These are phyloP conservation scores for Exophiala sp. DNA, from an alignment of 2,329 filamentous ascomycete species.

Conservation along the genomic window DNA sequence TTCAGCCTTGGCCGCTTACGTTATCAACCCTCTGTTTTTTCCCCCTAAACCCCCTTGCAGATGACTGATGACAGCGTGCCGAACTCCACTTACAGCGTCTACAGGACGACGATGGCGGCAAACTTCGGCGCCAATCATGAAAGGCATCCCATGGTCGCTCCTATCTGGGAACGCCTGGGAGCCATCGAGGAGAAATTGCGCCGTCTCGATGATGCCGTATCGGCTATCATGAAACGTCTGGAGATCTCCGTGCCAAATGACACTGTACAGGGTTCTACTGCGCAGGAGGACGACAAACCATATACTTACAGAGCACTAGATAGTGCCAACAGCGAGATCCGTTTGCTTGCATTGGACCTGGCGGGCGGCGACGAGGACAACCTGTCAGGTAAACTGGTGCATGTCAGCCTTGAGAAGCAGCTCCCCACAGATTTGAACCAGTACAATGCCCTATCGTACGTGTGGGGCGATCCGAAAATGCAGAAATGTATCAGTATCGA, in stretches of 20 bases:
- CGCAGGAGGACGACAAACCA: background rate
- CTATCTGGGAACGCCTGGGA: slow-evolving; percentile 2
- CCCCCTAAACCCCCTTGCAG: too few relatives aligned
- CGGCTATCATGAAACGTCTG: slow-evolving; percentile 3
- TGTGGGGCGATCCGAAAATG: slow-evolving; percentile 5
- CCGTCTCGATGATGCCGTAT: slow-evolving; percentile 1
- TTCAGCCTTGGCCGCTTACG: too few relatives aligned
- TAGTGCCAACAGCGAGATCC: slow-evolving; percentile 2
- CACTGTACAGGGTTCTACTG: background rate
- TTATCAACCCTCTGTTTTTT: too few relatives aligned
- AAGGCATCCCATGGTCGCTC: slow-evolving; percentile 3
- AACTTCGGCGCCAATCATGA: slow-evolving; percentile 3
- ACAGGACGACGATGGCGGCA: too few relatives aligned
- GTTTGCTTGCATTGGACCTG: slow-evolving; percentile 2
- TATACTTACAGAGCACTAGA: slow-evolving; percentile 3
- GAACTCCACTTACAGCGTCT: too few relatives aligned
- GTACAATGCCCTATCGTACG: slow-evolving; percentile 11
- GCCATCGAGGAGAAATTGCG: slow-evolving; percentile 6
- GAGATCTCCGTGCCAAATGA: background rate
- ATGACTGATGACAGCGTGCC: too few relatives aligned
- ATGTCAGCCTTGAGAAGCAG: background rate
- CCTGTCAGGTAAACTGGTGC: background rate
- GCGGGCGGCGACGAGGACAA: slow-evolving; percentile 1
- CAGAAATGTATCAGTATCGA: slow-evolving; percentile 1
- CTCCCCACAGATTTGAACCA: background rate